Evolutionary conservation across 768 basidiomycete species (phyloP), one percentile per base, ranked within the genome.

Genomic region (Amanita pseudoporphyria): DNA sequence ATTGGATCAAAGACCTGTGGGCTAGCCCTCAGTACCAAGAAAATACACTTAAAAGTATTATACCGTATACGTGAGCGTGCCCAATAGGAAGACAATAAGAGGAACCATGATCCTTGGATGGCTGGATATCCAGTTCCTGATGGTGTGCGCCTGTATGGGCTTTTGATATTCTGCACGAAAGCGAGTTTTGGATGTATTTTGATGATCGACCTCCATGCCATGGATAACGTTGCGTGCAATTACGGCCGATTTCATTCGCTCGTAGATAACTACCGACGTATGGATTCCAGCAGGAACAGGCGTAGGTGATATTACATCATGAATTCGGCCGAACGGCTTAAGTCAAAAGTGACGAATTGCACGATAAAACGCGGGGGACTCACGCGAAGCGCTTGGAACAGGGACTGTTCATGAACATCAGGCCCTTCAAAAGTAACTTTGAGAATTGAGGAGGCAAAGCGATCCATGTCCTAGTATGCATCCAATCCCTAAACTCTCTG

Each of bases 1-100:
- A 99, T 77, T 2, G 93, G 93, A 63, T 97, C 92, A 58, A 97
- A 96, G 45, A 97, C 78, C 87, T 95, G 53, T 1, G 6, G 52
- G 7, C 5, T 28, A 10, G 24, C 9, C 1, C 35, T 50, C 13
- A 32, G 31, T 24, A 42, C 6, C 24, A 5, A 14, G 19, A 21
- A 16, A 18, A 22, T 30, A 16, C 14, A 14, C 21, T 18, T 43
- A 14, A 30, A 32, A 21, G 38, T 19, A 18, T n/a, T 28, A 52
- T 54, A 90, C 91, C 5, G 88, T 85, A 61, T 95, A 96, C 18
- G 89, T 89, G 32, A 98, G 57, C 2, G 85, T 84, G 9, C 93
- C 95, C n/a, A 98, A 62, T 2, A 98, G 67, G 63, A 97, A 96
- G 37, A 92, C 77, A 2, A 92, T 52, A 14, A 92, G 63, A 0